Conservation (phyloP, 2,329 filamentous ascomycete genomes). For the Penicillium sp. region DNA sequence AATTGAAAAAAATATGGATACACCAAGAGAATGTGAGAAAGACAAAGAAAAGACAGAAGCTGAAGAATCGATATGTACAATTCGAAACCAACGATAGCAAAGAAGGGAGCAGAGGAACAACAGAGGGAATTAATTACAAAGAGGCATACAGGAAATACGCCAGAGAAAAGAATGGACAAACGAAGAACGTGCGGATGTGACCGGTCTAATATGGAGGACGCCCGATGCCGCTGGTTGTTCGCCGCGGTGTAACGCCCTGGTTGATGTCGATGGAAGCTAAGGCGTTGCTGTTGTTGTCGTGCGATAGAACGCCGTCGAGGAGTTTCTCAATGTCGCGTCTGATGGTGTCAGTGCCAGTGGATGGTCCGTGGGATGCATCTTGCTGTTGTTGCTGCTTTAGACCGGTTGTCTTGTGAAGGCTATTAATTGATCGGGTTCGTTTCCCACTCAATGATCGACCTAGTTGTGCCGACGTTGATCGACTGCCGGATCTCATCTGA, state of each 20-base stretch:
- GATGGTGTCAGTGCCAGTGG: background rate
- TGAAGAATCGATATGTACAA: background rate
- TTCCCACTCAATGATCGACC: conserved; percentile 28
- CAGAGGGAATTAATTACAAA: background rate
- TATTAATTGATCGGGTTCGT: conserved; percentile 32
- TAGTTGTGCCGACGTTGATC: conserved; percentile 17
- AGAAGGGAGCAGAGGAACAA: background rate
- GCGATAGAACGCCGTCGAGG: conserved; percentile 33
- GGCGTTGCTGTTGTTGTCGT: conserved; percentile 16
- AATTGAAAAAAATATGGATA: background rate
- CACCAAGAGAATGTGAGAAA: background rate
- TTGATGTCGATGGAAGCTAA: background rate
- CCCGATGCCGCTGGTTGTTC: conserved; percentile 18
- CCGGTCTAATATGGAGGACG: conserved; percentile 21
- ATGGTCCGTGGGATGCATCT: conserved; percentile 7
- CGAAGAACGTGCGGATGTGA: background rate
- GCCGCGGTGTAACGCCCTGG: background rate
- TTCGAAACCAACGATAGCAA: background rate
- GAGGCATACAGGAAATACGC: background rate
- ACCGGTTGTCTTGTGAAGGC: conserved; percentile 20
- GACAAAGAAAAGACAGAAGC: background rate
- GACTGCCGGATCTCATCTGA: background rate
- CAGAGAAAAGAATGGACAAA: too few species aligned
- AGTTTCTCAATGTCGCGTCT: conserved; percentile 34
- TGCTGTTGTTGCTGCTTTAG: conserved; percentile 9